These are phyloP conservation scores for Globisporangium ultimum DNA, from an alignment of 352 stramenopile genomes.

Conservation along the genomic window DNA sequence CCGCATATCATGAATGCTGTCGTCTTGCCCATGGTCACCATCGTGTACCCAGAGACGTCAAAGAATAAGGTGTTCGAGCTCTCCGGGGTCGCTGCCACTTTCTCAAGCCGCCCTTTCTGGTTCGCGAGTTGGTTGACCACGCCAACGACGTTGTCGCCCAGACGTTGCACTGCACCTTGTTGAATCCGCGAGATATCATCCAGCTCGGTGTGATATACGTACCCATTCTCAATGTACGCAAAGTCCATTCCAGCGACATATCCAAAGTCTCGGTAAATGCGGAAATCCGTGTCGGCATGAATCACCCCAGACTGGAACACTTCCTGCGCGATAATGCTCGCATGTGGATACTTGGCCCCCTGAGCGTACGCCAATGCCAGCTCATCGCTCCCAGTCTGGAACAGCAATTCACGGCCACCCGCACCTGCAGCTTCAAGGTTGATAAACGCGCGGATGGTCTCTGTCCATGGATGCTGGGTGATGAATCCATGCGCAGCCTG, in stretches of 20 bases:
- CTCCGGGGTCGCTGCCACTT: slow-evolving; percentile 52
- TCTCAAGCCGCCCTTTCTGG: slow-evolving; percentile 38
- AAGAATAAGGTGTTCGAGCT: slow-evolving; percentile 74
- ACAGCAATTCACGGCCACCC: slow-evolving; percentile 68
- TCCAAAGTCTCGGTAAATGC: slow-evolving; percentile 71
- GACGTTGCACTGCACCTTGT: slow-evolving; percentile 53
- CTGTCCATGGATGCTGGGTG: slow-evolving; percentile 72
- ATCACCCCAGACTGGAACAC: slow-evolving; percentile 76
- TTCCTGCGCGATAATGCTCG: slow-evolving; percentile 75
- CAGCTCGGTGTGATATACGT: slow-evolving; percentile 74
- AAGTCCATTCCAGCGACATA: slow-evolving; percentile 81
- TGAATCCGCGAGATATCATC: slow-evolving; percentile 76
- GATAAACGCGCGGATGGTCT: slow-evolving; percentile 70
- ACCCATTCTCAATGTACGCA: slow-evolving; percentile 77
- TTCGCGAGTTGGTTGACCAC: slow-evolving; percentile 50
- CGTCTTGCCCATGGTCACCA: slow-evolving; percentile 57
- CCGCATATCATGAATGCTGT: slow-evolving; percentile 35
- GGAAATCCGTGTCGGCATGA: slow-evolving; percentile 69
- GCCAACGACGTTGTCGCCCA: slow-evolving; percentile 69
- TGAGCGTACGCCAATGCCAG: slow-evolving; percentile 66
- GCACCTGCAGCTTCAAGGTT: slow-evolving; percentile 74
- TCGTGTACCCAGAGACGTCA: slow-evolving; percentile 57
- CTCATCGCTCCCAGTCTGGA: slow-evolving; percentile 77
- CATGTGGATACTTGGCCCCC: slow-evolving; percentile 69
- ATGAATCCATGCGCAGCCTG: slow-evolving; percentile 80